Evolutionary conservation across 805 yeast genomes (phyloP).

Genomic region (Starmerella apicola): DNA sequence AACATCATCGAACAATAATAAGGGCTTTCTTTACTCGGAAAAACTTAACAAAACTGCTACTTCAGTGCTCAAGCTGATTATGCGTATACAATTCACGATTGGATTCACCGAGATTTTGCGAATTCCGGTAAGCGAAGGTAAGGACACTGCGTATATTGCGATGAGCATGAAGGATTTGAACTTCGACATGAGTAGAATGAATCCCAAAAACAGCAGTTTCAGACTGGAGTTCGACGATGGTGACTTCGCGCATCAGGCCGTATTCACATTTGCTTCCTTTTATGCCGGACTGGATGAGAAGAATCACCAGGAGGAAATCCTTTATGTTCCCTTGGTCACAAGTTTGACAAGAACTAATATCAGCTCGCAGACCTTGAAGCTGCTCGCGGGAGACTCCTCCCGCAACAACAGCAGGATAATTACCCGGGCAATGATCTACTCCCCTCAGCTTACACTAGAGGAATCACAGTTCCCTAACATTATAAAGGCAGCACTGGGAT

Average conservation of each 20-base stretch:
- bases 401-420: conserved; percentile 22
- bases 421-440: conserved; percentile 26
- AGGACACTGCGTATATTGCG: conserved; percentile 20
- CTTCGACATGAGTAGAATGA: conserved; percentile 30
- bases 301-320: conserved; percentile 27
- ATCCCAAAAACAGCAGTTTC: conserved; percentile 31
- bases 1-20: no score
- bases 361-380: conserved; percentile 27
- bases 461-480: conserved; percentile 27
- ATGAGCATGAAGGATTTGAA: conserved; percentile 26
- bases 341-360: conserved; percentile 28
- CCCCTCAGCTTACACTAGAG: conserved; percentile 31
- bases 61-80: conserved; percentile 25
- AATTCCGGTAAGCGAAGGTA: conserved; percentile 19
- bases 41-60: neutral
- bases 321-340: conserved; percentile 31
- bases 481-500: conserved; percentile 18
- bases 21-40: neutral
- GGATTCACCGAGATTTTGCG: conserved; percentile 25
- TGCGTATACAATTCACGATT: conserved; percentile 28
- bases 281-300: conserved; percentile 27
- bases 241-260: conserved; percentile 32
- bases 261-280: conserved; percentile 26
- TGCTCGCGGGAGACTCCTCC: conserved; percentile 21
- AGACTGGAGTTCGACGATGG: conserved; percentile 26